Evolutionary conservation across 805 yeast genomes (phyloP).

Genomic region (Teunomyces cretensis): DNA sequence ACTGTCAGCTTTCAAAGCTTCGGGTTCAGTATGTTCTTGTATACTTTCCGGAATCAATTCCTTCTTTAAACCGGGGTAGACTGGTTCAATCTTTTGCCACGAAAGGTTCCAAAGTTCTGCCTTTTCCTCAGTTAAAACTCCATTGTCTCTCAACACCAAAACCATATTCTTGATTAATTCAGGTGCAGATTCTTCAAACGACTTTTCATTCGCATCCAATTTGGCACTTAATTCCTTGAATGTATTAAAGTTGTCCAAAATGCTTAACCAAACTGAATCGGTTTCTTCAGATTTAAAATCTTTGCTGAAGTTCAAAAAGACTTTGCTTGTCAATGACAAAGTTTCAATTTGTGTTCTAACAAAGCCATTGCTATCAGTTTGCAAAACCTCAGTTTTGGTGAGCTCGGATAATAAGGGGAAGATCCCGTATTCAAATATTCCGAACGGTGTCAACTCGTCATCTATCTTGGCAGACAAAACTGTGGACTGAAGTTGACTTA

Average conservation of each 20-base stretch:
- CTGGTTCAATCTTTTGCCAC: slow-evolving; percentile 29
- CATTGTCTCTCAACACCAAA: slow-evolving; percentile 33
- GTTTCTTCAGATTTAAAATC: slow-evolving; percentile 22
- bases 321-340: slow-evolving; percentile 64
- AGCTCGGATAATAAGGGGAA: slow-evolving; percentile 71
- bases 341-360: slow-evolving; percentile 65
- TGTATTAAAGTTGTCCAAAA: slow-evolving; percentile 31
- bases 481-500: slow-evolving; percentile 56
- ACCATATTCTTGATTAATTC: slow-evolving; percentile 44
- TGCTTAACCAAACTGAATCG: slow-evolving; percentile 33
- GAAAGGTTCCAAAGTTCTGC: slow-evolving; percentile 30
- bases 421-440: slow-evolving; percentile 69
- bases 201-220: slow-evolving; percentile 11
- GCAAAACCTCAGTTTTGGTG: slow-evolving; percentile 57
- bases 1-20: slow-evolving; percentile 2
- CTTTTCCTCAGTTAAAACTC: slow-evolving; percentile 20
- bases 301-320: slow-evolving; percentile 35
- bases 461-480: slow-evolving; percentile 42
- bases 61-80: slow-evolving; percentile 28
- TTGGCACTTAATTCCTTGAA: slow-evolving; percentile 24
- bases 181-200: slow-evolving; percentile 29
- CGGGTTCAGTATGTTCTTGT: background rate
- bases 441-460: slow-evolving; percentile 46
- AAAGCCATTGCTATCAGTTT: slow-evolving; percentile 64
- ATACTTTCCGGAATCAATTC: slow-evolving; percentile 16